Evolutionary conservation across 1,139 yeast genomes (phyloP).

Genomic region (Geotrichum macrosporum): DNA sequence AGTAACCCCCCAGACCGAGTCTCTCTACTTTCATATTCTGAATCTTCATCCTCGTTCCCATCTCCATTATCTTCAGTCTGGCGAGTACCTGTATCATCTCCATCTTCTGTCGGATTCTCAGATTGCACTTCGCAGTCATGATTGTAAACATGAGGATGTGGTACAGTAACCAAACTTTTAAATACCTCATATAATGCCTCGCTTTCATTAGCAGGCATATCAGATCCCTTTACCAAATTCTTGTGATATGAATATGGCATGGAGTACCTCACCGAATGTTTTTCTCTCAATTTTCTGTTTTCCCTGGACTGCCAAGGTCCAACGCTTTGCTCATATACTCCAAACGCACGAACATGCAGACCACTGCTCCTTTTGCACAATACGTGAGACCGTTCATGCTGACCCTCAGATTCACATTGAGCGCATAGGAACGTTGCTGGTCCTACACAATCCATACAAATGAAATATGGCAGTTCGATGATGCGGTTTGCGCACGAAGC

Average conservation of each 20-base stretch:
- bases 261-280: constrained; percentile 1
- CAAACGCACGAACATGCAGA: constrained; percentile 4
- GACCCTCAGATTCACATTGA: constrained; percentile 26
- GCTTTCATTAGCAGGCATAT: constrained; percentile 26
- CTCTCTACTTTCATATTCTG: no score
- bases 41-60: no score
- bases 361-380: constrained; percentile 25
- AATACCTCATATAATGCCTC: constrained; percentile 32
- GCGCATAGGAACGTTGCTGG: constrained; percentile 19
- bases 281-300: constrained; percentile 16
- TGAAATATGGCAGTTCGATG: constrained; percentile 2
- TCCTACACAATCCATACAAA: constrained; percentile 11
- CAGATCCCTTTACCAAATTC: constrained; percentile 11
- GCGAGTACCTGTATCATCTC: no score
- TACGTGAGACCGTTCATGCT: constrained; percentile 26
- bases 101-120: no score
- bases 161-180: constrained; percentile 25
- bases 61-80: no score
- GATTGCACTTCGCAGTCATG: no score
- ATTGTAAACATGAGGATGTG: no score
- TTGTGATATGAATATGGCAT: constrained; percentile 19
- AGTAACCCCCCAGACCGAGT: no score
- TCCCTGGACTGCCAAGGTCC: constrained; percentile 25
- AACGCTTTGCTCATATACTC: constrained; percentile 14
- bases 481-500: background rate